Base-by-base conservation (phyloP, 2,329 filamentous ascomycete species). In the Pseudocercospora crystallina region DNA sequence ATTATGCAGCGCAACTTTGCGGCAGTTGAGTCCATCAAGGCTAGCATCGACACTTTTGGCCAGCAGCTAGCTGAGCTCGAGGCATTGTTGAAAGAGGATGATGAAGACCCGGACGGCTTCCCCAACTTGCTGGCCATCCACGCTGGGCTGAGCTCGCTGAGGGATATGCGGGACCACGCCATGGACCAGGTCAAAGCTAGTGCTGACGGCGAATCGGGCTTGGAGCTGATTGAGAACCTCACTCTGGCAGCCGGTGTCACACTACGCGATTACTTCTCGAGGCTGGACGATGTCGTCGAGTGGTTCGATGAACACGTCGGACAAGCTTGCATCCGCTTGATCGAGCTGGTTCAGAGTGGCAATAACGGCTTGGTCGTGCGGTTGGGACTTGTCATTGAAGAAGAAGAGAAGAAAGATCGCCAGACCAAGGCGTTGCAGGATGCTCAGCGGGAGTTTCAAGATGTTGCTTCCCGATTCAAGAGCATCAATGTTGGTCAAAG, bases 261-360 rank as follows among this genome's bases (percentile, higher is more conserved):
- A 2, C 74, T 99, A 43, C 84, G 90, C 64, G 90, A 96, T 69
- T 92, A 95, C 72, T 99, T 99, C 70, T 79, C 85, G 49, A 81
- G 87, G 14, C 74, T 99, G 49, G 91, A 97, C 71, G 85, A 89
- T 48, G 86, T 90, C 14, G 86, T 99, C 57, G 89, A 90, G 60
- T 90, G 88, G 85, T 99, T 99, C 66, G 92, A 99, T 72, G 90
- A 95, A 68, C 91, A 97, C 71, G 82, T 99, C 51, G 91, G 89
- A 5, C 81, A 87, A 15, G 84, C 95, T 40, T 95, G 91, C 56
- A 82, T 95, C 71, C 96, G 94, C 65, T 76, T 99, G 51, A 94
- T 99, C 61, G 86, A 85, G 56, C 78, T 97, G 32, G 85, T 99
- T 17, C 85, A 94, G 62, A 81, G 85, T 35, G 91, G 91, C 55